Evolutionary conservation across 2,329 filamentous ascomycete genomes (phyloP).

Genomic region (Aureobasidium zeae): DNA sequence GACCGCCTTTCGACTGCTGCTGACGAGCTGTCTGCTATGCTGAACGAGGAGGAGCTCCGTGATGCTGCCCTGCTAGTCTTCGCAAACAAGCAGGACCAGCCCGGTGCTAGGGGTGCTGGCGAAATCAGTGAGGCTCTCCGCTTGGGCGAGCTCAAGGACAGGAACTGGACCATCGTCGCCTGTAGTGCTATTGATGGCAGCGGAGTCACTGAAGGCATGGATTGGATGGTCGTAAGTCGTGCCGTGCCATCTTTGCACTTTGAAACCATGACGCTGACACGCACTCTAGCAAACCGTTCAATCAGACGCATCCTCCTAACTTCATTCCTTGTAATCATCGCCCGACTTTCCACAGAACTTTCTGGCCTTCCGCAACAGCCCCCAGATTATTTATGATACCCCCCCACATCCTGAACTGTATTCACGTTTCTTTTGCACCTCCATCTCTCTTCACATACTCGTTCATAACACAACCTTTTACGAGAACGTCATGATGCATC

Average conservation of each 20-base stretch:
- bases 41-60: constrained; percentile 92
- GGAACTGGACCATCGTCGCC: constrained; percentile 98
- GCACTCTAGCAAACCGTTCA: constrained; percentile 6
- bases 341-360: too few species aligned
- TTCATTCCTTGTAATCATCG: too few species aligned
- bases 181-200: constrained; percentile 93
- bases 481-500: too few species aligned
- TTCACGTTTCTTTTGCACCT: too few species aligned
- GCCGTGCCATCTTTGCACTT: background rate
- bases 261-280: background rate
- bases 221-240: constrained; percentile 79
- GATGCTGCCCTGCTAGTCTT: constrained; percentile 90
- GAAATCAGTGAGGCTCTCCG: constrained; percentile 92
- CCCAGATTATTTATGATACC: too few species aligned
- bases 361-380: too few species aligned
- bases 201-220: constrained; percentile 95
- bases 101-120: constrained; percentile 88
- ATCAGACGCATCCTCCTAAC: constrained; percentile 6
- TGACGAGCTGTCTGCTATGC: constrained; percentile 87
- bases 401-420: too few species aligned
- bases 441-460: too few species aligned
- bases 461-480: too few species aligned
- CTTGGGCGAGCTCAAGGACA: constrained; percentile 81
- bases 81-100: constrained; percentile 98
- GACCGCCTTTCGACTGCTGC: constrained; percentile 86